Conservation (phyloP, 805 yeast genomes). For the Osmozyma mogii region DNA sequence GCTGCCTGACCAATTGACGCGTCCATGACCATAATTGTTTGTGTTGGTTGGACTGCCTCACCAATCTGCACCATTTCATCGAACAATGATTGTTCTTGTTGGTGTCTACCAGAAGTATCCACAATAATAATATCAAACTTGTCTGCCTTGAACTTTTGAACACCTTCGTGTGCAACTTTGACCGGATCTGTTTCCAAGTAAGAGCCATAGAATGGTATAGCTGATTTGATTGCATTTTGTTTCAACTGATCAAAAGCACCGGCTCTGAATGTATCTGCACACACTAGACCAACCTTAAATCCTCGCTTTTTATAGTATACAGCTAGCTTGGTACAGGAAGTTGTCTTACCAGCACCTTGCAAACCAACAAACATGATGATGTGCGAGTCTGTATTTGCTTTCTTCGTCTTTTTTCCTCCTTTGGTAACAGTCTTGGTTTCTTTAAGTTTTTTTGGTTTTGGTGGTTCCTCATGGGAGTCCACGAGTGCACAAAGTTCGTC, state of each 20-base stretch:
- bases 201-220: slow-evolving; percentile 90
- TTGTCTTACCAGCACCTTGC: slow-evolving; percentile 98
- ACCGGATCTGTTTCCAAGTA: slow-evolving; percentile 96
- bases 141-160: slow-evolving; percentile 83
- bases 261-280: slow-evolving; percentile 99
- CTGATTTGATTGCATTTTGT: slow-evolving; percentile 93
- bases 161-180: slow-evolving; percentile 86
- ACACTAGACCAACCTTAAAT: slow-evolving; percentile 89
- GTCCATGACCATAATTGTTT: slow-evolving; percentile 95
- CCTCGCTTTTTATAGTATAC: slow-evolving; percentile 91
- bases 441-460: slow-evolving; percentile 75
- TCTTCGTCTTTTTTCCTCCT: slow-evolving; percentile 22
- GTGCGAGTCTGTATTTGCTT: slow-evolving; percentile 23
- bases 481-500: slow-evolving; percentile 87
- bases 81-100: slow-evolving; percentile 86
- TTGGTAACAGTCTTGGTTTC: slow-evolving; percentile 12
- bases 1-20: slow-evolving; percentile 99
- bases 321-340: slow-evolving; percentile 94
- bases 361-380: slow-evolving; percentile 97
- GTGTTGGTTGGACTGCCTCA: slow-evolving; percentile 82
- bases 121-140: slow-evolving; percentile 90
- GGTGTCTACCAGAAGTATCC: slow-evolving; percentile 97
- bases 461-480: slow-evolving; percentile 57
- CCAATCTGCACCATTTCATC: slow-evolving; percentile 93
- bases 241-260: slow-evolving; percentile 99